phyloP scores from a whole-genome alignment of 768 basidiomycete species.

The Calocera cornea region DNA sequence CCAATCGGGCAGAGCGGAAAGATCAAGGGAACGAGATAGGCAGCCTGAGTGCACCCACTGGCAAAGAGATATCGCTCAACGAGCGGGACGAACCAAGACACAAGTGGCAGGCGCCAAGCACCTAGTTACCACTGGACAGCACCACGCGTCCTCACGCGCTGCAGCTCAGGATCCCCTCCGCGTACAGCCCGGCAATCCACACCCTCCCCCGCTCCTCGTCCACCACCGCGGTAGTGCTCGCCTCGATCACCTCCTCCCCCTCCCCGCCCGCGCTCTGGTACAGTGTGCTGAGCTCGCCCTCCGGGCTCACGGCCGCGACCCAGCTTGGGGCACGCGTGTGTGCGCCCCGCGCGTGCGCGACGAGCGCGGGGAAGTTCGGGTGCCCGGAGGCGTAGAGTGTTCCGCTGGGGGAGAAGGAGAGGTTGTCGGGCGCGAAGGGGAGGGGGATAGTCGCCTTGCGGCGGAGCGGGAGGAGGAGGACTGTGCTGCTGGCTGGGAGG shows the following conservation, averaged over 20 bases:
- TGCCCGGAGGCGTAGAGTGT: constrained; percentile 50
- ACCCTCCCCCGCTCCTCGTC: constrained; percentile 6
- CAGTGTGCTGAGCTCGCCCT: constrained; percentile 38
- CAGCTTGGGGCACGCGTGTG: constrained; percentile 40
- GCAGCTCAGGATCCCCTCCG: constrained; percentile 13
- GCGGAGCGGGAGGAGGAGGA: constrained; percentile 26
- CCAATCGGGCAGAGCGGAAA: too few species aligned
- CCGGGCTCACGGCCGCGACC: constrained; percentile 34
- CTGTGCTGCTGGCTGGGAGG: constrained; percentile 31
- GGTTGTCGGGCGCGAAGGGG: constrained; percentile 52
- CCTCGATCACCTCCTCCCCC: neutral
- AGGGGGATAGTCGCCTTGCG: constrained; percentile 30
- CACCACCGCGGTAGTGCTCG: constrained; percentile 6
- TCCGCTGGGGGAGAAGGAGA: constrained; percentile 38
- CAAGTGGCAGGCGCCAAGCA: too few species aligned
- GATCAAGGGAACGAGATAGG: too few species aligned
- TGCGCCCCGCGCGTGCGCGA: constrained; percentile 31
- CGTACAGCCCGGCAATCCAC: constrained; percentile 16
- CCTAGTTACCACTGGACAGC: too few species aligned
- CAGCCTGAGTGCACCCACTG: too few species aligned
- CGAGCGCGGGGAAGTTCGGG: constrained; percentile 45
- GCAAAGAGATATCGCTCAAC: too few species aligned
- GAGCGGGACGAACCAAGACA: too few species aligned
- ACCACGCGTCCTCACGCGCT: neutral
- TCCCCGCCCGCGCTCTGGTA: constrained; percentile 52